Evolutionary conservation across 2,329 filamentous ascomycete genomes (phyloP), one percentile per base, ranked within the genome.

Genomic region (Talaromyces pinophilus): DNA sequence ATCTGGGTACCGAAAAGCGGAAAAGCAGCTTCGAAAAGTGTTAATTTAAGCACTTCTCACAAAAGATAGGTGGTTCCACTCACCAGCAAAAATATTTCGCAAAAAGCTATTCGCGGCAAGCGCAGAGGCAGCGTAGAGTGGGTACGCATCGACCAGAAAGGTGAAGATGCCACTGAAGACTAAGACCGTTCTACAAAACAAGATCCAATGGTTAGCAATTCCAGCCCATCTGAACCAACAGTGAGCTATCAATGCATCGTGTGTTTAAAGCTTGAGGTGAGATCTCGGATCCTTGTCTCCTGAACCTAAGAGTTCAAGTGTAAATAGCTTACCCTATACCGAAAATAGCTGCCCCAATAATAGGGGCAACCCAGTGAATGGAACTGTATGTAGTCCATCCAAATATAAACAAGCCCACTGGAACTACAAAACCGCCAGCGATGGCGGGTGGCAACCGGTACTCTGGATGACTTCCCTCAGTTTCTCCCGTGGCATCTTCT

Each of bases 161-260:
- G 92, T 96, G 77, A 96, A 97, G 71, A 96, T 87, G 63, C 92
- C 92, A 65, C 87, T 89, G 78, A 92, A 97, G 35, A 90, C 87
- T 65, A 96, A 85, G 67, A 96, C 85, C 38, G 13, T 40, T 40
- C 38, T 40, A 40, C 38, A 15, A 4, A 40, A 13, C 11, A 40
- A 13, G 11, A 40, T 40, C 11, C 10, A 38, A 40, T 40, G 13
- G 13, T 40, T 40, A 40, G 38, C 38, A 40, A 40, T 11, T 40
- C 13, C 38, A 15, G 38, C 15, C 38, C 38, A 15, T 40, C 15
- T 40, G 6, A 40, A 40, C 38, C 11, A 40, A 15, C 38, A 40
- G 4, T 17, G 38, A 40, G 38, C 13, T 40, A 40, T 40, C 13
- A 40, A 40, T 40, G 38, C 38, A 40, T 40, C 11, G 5, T 40